These are phyloP conservation scores for Ogataea paraovalis DNA, from an alignment of 805 yeast species.

Conservation along the genomic window DNA sequence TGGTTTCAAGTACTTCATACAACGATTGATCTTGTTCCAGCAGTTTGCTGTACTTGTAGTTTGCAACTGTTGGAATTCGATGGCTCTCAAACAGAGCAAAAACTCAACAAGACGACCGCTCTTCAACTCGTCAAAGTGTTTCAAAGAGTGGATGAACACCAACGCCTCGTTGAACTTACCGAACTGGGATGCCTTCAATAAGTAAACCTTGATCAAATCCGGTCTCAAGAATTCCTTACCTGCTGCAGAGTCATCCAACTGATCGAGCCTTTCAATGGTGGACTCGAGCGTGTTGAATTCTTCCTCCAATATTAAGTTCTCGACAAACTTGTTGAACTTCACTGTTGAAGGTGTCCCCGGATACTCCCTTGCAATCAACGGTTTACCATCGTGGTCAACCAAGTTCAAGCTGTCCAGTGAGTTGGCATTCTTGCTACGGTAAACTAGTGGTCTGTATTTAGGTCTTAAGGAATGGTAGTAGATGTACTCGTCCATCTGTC, in stretches of 20 bases:
- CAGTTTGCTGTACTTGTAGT: constrained; percentile 15
- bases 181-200: constrained; percentile 25
- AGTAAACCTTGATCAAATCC: constrained; percentile 21
- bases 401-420: constrained; percentile 17
- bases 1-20: constrained; percentile 9
- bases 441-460: constrained; percentile 22
- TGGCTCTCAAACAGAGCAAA: constrained; percentile 22
- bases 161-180: constrained; percentile 16
- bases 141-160: constrained; percentile 18
- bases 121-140: constrained; percentile 8
- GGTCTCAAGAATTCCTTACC: constrained; percentile 20
- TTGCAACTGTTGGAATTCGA: constrained; percentile 13
- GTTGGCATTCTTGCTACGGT: constrained; percentile 22
- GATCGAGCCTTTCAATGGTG: constrained; percentile 16
- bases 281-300: constrained; percentile 21
- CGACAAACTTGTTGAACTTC: constrained; percentile 24
- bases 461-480: constrained; percentile 22
- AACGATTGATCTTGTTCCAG: constrained; percentile 11
- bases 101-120: constrained; percentile 14
- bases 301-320: constrained; percentile 18
- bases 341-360: constrained; percentile 26
- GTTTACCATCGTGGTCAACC: constrained; percentile 25
- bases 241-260: constrained; percentile 13
- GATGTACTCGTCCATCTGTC: constrained; percentile 28
- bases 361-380: constrained; percentile 21